A percentile compares a stretch with the other conserved stretches of the same genome.
These are phyloP conservation scores for Coemansia sp. DNA, from an alignment of 192 early-diverging fungal genomes.

Conservation along the genomic window DNA sequence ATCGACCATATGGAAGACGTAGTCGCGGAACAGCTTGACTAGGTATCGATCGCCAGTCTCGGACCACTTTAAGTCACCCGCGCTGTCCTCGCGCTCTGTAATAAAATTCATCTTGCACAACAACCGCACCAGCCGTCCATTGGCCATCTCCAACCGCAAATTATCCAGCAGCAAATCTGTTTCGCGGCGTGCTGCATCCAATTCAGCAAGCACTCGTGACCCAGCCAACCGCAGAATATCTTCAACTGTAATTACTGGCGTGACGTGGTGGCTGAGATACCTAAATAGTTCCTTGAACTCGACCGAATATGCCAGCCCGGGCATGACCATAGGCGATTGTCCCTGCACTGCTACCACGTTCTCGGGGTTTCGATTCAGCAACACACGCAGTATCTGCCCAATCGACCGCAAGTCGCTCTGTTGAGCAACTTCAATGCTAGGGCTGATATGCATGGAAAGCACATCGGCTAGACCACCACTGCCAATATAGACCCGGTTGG, in stretches of 20 bases:
- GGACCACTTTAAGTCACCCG: constrained; percentile 89
- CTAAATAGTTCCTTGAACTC: constrained; percentile 81
- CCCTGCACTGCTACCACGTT: constrained; percentile 17
- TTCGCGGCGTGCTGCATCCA: constrained; percentile 49
- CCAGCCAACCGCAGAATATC: constrained; percentile 50
- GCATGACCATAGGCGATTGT: constrained; percentile 67
- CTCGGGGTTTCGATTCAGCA: constrained; percentile 24
- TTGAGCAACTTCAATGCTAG: constrained; percentile 24
- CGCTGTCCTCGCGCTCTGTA: constrained; percentile 82
- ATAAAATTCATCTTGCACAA: constrained; percentile 92
- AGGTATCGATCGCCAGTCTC: constrained; percentile 98
- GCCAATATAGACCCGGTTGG: constrained; percentile 64
- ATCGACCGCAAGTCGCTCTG: constrained; percentile 37
- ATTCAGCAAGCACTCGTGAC: constrained; percentile 42
- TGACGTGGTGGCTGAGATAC: constrained; percentile 47
- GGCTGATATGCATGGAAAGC: constrained; percentile 8
- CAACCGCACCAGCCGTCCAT: constrained; percentile 85
- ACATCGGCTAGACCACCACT: constrained; percentile 44
- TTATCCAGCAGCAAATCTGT: constrained; percentile 79
- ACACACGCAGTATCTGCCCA: constrained; percentile 25
- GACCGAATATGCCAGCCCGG: constrained; percentile 64
- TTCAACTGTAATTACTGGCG: constrained; percentile 37
- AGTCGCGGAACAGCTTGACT: constrained; percentile 96
- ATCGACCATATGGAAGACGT: constrained; percentile 95
- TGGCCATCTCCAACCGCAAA: constrained; percentile 82